Percentiles rank a stretch among this genome's conserved stretches.
Conservation (phyloP, 108 stramenopile species). For the Nitzschia sp. region DNA sequence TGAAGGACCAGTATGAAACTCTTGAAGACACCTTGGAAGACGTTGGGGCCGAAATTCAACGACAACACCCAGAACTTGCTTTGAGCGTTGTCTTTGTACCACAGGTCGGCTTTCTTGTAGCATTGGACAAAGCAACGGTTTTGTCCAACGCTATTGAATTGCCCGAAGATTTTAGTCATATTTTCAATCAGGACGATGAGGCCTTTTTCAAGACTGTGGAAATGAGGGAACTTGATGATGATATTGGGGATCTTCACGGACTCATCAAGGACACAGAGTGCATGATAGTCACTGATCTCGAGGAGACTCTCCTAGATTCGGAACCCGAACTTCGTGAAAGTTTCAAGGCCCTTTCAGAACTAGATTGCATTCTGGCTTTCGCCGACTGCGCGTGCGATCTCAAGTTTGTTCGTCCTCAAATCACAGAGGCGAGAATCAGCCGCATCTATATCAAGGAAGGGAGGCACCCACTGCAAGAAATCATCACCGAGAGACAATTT, state of each 20-base stretch:
- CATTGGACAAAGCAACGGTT: constrained; percentile 59
- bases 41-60: constrained; percentile 53
- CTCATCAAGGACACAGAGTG: constrained; percentile 89
- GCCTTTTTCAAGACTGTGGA: constrained; percentile 87
- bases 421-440: constrained; percentile 28
- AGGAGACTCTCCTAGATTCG: constrained; percentile 86
- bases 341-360: constrained; percentile 77
- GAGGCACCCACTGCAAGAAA: constrained; percentile 94
- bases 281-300: constrained; percentile 87
- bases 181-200: constrained; percentile 76
- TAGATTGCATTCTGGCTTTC: constrained; percentile 90
- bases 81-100: constrained; percentile 89
- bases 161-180: constrained; percentile 71
- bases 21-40: constrained; percentile 55
- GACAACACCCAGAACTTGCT: constrained; percentile 56
- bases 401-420: constrained; percentile 78
- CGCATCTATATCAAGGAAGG: constrained; percentile 87
- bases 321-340: constrained; percentile 81
- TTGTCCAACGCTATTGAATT: constrained; percentile 41
- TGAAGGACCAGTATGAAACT: constrained; percentile 75
- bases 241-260: constrained; percentile 90
- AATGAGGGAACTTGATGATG: constrained; percentile 83
- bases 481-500: constrained; percentile 79
- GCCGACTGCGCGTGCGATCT: constrained; percentile 83
- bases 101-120: constrained; percentile 90